Base-by-base conservation (phyloP, 202 grass and related monocot species). In the Hordeum pubiflorum region DNA sequence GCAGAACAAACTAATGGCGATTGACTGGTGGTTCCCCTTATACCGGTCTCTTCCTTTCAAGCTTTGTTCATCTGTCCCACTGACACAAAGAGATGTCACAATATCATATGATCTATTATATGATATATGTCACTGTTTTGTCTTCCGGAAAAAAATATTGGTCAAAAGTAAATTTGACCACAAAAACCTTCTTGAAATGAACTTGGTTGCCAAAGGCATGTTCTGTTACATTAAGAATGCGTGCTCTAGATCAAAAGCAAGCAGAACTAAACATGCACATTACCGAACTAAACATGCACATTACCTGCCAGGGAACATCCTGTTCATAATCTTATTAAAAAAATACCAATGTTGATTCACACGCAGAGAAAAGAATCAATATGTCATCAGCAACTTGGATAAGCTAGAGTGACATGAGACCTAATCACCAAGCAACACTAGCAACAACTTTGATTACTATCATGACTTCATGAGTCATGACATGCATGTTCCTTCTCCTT, bases 391-490 rank as follows among this genome's bases (percentile, higher is more conserved):
- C 83, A 79, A 86, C 75, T 86, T 76, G 79, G 62, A 89, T 63
- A 89, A 80, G 83, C 82, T 39, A 75, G 75, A 76, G 38, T 83
- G 88, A 79, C 69, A 79, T 75, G 88, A 54, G 60, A 86, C 88
- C 83, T 89, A 83, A 86, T 86, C 75, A 86, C 79, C 79, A 80
- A 83, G 79, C 80, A 86, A 86, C 88, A 83, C 54, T 61, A 20
- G 67, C 83, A 89, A 89, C 87, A 86, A 86, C 79, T 78, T 65
- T 79, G 73, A 82, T 89, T 68, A 82, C 52, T 59, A 82, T 79
- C 79, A 86, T 86, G 67, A 79, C 71, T 67, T 79, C 79, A 86
- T 86, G 67, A 79, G 76, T 67, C 59, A 86, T 89, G 75, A 62
- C 83, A 79, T 79, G 74, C 66, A 63, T 57, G 62, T 86, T 89